phyloP scores from a whole-genome alignment of 176 grass and related monocot species.

The Melocanna baccifera region DNA sequence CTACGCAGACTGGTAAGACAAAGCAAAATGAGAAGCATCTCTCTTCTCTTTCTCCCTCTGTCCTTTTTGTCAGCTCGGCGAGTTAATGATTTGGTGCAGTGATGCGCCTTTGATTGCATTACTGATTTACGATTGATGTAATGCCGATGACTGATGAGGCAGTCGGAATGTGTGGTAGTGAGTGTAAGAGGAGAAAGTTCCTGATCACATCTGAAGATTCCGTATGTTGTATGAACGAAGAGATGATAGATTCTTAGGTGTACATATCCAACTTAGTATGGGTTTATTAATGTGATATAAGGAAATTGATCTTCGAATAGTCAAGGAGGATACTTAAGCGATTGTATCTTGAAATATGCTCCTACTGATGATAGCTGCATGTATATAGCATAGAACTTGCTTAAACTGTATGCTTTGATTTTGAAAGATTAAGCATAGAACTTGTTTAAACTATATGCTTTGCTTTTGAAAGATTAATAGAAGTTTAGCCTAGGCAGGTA shows the following conservation, averaged over 20 bases:
- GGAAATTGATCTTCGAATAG: not conserved
- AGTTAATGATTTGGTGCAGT: conserved; percentile 6
- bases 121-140: not conserved
- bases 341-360: conserved; percentile 21
- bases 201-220: not conserved
- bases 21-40: conserved; percentile 18
- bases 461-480: not conserved
- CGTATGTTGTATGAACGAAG: not conserved
- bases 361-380: not conserved
- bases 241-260: conserved; percentile 5
- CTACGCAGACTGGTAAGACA: too few relatives aligned
- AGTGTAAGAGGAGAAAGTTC: not conserved
- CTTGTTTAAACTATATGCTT: too few relatives aligned
- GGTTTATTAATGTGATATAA: conserved; percentile 9
- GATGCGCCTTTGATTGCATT: not conserved
- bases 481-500: not conserved
- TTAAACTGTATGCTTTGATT: conserved; percentile 23
- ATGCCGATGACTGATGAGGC: not conserved
- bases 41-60: not conserved
- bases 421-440: too few relatives aligned
- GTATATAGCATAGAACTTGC: not conserved
- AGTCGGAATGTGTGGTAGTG: conserved; percentile 19
- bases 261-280: conserved; percentile 3
- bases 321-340: not conserved
- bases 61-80: not conserved